These are phyloP conservation scores for Escovopsis sp. DNA, from an alignment of 2,329 filamentous ascomycete genomes.

Conservation along the genomic window DNA sequence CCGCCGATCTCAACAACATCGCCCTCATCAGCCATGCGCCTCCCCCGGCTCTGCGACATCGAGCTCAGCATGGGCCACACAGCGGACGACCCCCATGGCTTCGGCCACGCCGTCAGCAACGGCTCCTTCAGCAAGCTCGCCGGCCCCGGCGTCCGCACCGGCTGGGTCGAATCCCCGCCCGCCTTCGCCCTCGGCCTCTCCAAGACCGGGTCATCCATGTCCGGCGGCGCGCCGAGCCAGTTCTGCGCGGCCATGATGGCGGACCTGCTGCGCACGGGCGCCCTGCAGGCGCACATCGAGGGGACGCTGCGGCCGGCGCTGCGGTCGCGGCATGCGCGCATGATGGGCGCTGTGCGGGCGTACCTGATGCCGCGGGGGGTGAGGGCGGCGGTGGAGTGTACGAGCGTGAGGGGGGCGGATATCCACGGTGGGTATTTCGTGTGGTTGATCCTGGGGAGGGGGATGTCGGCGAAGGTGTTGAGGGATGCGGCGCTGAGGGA, in stretches of 20 bases:
- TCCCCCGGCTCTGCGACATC: slow-evolving; percentile 66
- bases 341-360: slow-evolving; percentile 43
- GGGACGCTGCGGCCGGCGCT: slow-evolving; percentile 28
- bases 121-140: slow-evolving; percentile 82
- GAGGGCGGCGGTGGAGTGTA: slow-evolving; percentile 16
- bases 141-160: slow-evolving; percentile 66
- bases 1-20: no score
- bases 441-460: slow-evolving; percentile 52
- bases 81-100: slow-evolving; percentile 30
- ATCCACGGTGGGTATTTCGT: slow-evolving; percentile 74
- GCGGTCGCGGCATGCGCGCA: slow-evolving; percentile 27
- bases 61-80: slow-evolving; percentile 50
- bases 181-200: slow-evolving; percentile 35
- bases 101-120: slow-evolving; percentile 73
- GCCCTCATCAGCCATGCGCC: no score
- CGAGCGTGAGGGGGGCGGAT: slow-evolving; percentile 23
- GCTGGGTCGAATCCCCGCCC: slow-evolving; percentile 68
- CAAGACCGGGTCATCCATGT: slow-evolving; percentile 36
- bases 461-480: slow-evolving; percentile 35
- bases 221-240: slow-evolving; percentile 42
- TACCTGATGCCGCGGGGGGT: slow-evolving; percentile 50
- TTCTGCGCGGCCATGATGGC: slow-evolving; percentile 36
- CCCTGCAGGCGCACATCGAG: slow-evolving; percentile 29
- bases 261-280: slow-evolving; percentile 29
- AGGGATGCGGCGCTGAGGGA: slow-evolving; percentile 41